A percentile compares a stretch with the other conserved stretches of the same genome.
phyloP scores from a whole-genome alignment of 495 filamentous ascomycete species.

The Penicillium paxilli region DNA sequence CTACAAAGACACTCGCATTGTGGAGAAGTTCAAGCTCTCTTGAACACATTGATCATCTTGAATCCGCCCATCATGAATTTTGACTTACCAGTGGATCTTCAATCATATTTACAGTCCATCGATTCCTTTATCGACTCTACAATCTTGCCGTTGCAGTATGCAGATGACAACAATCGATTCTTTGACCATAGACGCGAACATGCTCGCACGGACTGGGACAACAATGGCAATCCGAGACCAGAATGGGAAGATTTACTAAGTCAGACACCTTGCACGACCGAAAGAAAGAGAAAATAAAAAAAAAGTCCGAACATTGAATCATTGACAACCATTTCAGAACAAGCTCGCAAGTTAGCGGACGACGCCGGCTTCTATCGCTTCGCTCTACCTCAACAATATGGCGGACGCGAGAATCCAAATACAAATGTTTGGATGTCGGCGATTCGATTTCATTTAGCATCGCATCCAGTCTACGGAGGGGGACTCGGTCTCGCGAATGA shows the following conservation, averaged over 20 bases:
- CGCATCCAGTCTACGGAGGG: constrained; percentile 39
- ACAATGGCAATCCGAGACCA: constrained; percentile 49
- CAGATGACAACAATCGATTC: constrained; percentile 57
- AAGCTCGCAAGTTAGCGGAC: constrained; percentile 49
- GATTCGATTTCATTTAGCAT: constrained; percentile 56
- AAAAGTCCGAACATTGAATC: too few relatives aligned
- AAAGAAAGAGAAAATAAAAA: too few relatives aligned
- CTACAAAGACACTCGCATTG: too few relatives aligned
- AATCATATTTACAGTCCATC: constrained; percentile 42
- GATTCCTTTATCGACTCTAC: constrained; percentile 55
- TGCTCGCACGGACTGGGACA: constrained; percentile 51
- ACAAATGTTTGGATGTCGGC: constrained; percentile 61
- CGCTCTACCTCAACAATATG: constrained; percentile 52
- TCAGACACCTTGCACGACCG: background rate
- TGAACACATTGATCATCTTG: too few relatives aligned
- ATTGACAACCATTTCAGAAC: constrained; percentile 9
- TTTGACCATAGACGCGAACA: constrained; percentile 62
- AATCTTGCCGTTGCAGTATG: constrained; percentile 52
- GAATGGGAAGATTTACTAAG: constrained; percentile 57
- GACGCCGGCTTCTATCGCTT: constrained; percentile 58
- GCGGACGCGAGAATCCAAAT: constrained; percentile 46
- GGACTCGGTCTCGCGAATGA: constrained; percentile 61
- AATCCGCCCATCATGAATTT: constrained; percentile 56
- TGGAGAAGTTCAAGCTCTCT: too few relatives aligned
- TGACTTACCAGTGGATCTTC: constrained; percentile 48